Evolutionary conservation across 257 asterid species (phyloP).

Genomic region (Schizonepeta tenuifolia): DNA sequence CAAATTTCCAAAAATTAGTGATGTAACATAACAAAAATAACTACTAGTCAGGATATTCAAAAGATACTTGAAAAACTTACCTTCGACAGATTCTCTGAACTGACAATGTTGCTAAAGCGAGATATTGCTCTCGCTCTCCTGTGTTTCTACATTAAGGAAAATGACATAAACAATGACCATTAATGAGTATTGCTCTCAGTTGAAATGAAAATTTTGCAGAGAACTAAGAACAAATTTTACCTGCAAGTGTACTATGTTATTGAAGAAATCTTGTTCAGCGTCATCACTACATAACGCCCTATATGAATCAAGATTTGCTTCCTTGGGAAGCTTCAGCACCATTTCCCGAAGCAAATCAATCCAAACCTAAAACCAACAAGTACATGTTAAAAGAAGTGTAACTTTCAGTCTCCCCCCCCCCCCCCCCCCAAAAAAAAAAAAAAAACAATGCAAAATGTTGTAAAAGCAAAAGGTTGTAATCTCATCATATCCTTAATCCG

Average conservation of each 20-base stretch:
- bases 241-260: constrained; percentile 82
- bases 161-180: constrained; percentile 24
- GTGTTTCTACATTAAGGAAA: constrained; percentile 69
- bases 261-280: constrained; percentile 90
- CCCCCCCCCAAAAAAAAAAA: too few species aligned
- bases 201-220: background rate
- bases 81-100: constrained; percentile 63
- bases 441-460: background rate
- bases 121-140: constrained; percentile 87
- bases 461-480: background rate
- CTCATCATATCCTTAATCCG: constrained; percentile 3
- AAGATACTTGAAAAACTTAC: constrained; percentile 42
- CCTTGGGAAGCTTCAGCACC: constrained; percentile 80
- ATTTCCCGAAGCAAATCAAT: constrained; percentile 82
- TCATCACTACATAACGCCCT: constrained; percentile 69
- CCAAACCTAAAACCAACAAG: constrained; percentile 69
- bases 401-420: background rate
- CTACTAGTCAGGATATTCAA: background rate
- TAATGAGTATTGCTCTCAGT: constrained; percentile 4
- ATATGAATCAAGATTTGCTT: constrained; percentile 66
- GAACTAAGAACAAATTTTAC: constrained; percentile 41
- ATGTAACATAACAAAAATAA: constrained; percentile 7
- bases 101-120: constrained; percentile 59
- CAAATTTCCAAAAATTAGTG: constrained; percentile 24
- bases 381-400: constrained; percentile 1